A percentile compares a stretch with the other conserved stretches of the same genome.
Evolutionary conservation across 108 stramenopile species (phyloP).

Genomic region (Discostella stelligeroides): DNA sequence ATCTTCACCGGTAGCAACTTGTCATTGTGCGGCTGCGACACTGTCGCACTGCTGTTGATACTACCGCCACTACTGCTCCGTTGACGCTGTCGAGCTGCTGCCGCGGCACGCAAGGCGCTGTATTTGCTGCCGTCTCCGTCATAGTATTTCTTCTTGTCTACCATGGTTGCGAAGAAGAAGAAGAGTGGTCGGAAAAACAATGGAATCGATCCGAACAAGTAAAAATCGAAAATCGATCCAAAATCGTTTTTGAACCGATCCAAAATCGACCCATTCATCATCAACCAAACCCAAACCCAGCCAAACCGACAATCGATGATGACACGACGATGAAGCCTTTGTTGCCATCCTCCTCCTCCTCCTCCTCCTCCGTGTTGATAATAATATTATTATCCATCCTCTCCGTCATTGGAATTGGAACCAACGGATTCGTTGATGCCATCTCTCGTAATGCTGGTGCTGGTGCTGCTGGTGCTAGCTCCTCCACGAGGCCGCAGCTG

Average conservation of each 20-base stretch:
- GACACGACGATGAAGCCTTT: too few relatives aligned
- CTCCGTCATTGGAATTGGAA: constrained; percentile 1
- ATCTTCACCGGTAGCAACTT: not conserved
- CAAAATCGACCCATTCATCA: too few relatives aligned
- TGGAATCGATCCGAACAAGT: too few relatives aligned
- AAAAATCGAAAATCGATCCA: too few relatives aligned
- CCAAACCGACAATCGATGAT: too few relatives aligned
- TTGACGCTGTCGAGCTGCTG: constrained; percentile 8
- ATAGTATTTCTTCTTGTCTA: too few relatives aligned
- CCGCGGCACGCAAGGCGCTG: constrained; percentile 12
- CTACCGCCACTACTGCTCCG: not conserved
- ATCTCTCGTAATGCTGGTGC: not conserved
- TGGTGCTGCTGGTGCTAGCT: constrained; percentile 4
- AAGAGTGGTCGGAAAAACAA: too few relatives aligned
- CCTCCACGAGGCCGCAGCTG: constrained; percentile 22
- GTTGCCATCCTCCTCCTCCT: too few relatives aligned
- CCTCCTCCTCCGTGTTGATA: too few relatives aligned
- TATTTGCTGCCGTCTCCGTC: constrained; percentile 7
- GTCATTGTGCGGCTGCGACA: not conserved
- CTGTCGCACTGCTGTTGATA: not conserved
- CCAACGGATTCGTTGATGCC: not conserved
- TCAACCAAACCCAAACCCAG: too few relatives aligned
- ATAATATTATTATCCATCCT: not conserved
- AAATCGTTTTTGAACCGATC: too few relatives aligned
- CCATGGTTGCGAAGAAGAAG: too few relatives aligned